Conservation (phyloP, 257 asterid genomes). For the Sherardia arvensis region DNA sequence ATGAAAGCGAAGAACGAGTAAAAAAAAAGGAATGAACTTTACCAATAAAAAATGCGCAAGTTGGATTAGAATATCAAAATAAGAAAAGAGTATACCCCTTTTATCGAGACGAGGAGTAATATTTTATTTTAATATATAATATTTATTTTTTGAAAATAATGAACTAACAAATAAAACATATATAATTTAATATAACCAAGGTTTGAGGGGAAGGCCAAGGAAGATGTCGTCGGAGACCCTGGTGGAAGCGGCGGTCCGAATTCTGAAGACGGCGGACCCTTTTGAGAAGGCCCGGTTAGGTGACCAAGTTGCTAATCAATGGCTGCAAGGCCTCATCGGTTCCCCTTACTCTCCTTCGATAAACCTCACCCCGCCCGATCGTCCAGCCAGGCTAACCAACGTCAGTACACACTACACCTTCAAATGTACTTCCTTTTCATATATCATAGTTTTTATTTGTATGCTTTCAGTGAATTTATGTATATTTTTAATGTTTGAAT, state of each 20-base stretch:
- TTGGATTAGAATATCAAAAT: too few relatives aligned
- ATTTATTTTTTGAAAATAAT: too few relatives aligned
- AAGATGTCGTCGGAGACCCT: slow-evolving; percentile 30
- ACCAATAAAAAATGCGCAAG: too few relatives aligned
- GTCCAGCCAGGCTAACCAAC: slow-evolving; percentile 63
- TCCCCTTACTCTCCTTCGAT: slow-evolving; percentile 33
- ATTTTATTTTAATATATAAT: too few relatives aligned
- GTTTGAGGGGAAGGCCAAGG: neutral
- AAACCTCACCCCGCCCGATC: slow-evolving; percentile 52
- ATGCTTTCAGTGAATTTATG: neutral
- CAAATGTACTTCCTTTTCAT: neutral
- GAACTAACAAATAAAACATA: too few relatives aligned
- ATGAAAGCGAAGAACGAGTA: too few relatives aligned
- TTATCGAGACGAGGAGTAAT: too few relatives aligned
- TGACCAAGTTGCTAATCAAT: slow-evolving; percentile 57
- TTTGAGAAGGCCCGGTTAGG: slow-evolving; percentile 80
- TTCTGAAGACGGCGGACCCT: slow-evolving; percentile 78
- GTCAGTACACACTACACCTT: slow-evolving; percentile 18
- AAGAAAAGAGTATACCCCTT: too few relatives aligned
- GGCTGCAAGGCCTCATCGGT: slow-evolving; percentile 52
- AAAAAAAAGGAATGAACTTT: too few relatives aligned
- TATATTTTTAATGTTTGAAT: neutral
- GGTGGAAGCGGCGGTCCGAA: slow-evolving; percentile 73
- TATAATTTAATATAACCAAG: too few relatives aligned
- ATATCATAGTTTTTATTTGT: too few relatives aligned